These are phyloP conservation scores for Monosporascus sp. DNA, from an alignment of 2,329 filamentous ascomycete genomes.

Conservation along the genomic window DNA sequence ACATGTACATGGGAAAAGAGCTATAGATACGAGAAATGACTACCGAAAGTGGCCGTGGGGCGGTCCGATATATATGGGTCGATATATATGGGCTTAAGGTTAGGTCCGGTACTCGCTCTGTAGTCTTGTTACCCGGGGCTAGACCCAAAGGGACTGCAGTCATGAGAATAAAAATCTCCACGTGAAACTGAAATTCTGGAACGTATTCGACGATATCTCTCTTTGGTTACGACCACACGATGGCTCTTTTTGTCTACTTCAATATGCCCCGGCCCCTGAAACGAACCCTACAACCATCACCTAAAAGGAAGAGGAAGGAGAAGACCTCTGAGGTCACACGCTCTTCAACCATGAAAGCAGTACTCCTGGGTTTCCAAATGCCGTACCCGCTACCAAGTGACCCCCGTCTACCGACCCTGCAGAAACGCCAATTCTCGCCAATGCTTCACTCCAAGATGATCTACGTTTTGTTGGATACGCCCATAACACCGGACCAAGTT, in stretches of 20 bases:
- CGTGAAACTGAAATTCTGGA: neutral
- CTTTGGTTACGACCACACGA: neutral
- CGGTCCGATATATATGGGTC: too few species aligned
- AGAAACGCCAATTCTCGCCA: neutral
- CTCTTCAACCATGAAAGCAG: neutral
- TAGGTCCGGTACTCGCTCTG: too few species aligned
- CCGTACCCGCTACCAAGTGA: neutral
- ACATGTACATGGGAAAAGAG: too few species aligned
- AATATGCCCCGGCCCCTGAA: neutral
- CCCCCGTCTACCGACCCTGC: neutral
- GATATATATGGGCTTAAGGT: too few species aligned
- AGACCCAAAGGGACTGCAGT: too few species aligned
- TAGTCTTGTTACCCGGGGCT: too few species aligned
- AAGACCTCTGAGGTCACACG: neutral
- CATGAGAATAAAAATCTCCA: neutral
- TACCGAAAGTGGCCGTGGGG: too few species aligned
- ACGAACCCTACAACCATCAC: neutral
- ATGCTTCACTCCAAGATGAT: neutral
- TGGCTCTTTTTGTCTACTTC: neutral
- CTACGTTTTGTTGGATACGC: neutral
- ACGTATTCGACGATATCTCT: neutral
- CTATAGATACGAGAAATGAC: too few species aligned
- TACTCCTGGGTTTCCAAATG: neutral
- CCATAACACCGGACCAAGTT: neutral
- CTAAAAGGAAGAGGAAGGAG: neutral